A percentile compares a stretch with the other conserved stretches of the same genome.
These are phyloP conservation scores for Lactifluus piperatus DNA, from an alignment of 768 basidiomycete genomes.

Conservation along the genomic window DNA sequence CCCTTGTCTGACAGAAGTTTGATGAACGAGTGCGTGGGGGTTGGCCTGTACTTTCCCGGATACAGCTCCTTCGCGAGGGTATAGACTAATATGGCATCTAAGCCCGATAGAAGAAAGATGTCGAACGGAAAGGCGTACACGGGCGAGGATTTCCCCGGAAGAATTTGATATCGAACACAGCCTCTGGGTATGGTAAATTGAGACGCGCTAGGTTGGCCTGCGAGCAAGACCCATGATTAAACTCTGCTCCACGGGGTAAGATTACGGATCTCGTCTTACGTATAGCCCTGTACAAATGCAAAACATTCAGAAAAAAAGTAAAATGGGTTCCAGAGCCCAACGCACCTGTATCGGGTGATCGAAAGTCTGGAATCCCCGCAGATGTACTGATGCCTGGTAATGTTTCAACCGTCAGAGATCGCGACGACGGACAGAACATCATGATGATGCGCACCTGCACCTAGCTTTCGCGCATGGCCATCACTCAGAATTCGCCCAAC, in stretches of 20 bases:
- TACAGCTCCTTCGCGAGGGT: slow-evolving; percentile 89
- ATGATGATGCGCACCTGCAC: slow-evolving; percentile 14
- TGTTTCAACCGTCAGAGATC: not conserved
- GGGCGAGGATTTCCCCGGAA: slow-evolving; percentile 75
- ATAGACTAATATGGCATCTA: slow-evolving; percentile 48
- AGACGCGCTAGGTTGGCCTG: slow-evolving; percentile 72
- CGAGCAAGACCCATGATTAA: not conserved
- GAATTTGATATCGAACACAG: slow-evolving; percentile 88
- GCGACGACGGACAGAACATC: not conserved
- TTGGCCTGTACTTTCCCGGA: slow-evolving; percentile 85
- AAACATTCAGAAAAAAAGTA: not conserved
- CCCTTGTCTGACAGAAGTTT: slow-evolving; percentile 62
- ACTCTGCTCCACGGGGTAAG: not conserved
- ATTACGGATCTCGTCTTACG: slow-evolving; percentile 28
- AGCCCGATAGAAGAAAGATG: not conserved
- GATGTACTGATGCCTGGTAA: slow-evolving; percentile 60
- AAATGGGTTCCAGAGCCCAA: not conserved
- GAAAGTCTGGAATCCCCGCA: slow-evolving; percentile 85
- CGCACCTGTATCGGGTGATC: slow-evolving; percentile 76
- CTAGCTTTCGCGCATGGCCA: slow-evolving; percentile 3
- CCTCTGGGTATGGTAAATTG: slow-evolving; percentile 86
- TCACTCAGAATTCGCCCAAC: not conserved
- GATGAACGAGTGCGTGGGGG: slow-evolving; percentile 84
- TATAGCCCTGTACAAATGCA: slow-evolving; percentile 38
- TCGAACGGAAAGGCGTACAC: slow-evolving; percentile 38